phyloP scores from a whole-genome alignment of 2,329 filamentous ascomycete species.

The Phaeosphaeria sp. region DNA sequence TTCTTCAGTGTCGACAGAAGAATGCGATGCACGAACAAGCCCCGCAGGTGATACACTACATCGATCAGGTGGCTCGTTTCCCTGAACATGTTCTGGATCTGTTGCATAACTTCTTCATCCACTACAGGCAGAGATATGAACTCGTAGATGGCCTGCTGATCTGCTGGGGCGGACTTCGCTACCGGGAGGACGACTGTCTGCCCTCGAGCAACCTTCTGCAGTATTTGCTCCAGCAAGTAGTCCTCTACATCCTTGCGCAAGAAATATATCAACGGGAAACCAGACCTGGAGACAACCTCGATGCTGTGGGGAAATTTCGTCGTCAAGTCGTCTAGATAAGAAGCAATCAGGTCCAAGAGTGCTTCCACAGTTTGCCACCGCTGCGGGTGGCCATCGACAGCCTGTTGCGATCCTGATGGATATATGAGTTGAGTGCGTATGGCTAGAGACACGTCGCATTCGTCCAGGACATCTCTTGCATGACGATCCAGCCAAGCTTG shows the following conservation, averaged over 20 bases:
- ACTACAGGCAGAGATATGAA: conserved; percentile 44
- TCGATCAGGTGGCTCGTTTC: conserved; percentile 53
- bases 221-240: conserved; percentile 33
- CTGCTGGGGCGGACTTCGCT: conserved; percentile 30
- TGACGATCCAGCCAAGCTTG: conserved; percentile 59
- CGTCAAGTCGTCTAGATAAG: conserved; percentile 14
- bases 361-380: conserved; percentile 50
- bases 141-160: conserved; percentile 29
- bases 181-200: conserved; percentile 35
- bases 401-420: conserved; percentile 50
- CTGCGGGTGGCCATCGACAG: conserved; percentile 50
- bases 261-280: conserved; percentile 66
- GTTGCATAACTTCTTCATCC: conserved; percentile 5
- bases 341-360: conserved; percentile 42
- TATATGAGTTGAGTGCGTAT: conserved; percentile 54
- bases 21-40: conserved; percentile 67
- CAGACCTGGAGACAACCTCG: conserved; percentile 53
- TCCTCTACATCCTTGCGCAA: conserved; percentile 52
- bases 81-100: conserved; percentile 37
- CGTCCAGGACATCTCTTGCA: conserved; percentile 69
- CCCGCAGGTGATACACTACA: conserved; percentile 65
- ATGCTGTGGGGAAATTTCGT: conserved; percentile 55
- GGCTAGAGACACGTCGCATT: conserved; percentile 59
- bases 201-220: conserved; percentile 41
- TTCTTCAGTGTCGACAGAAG: conserved; percentile 67